phyloP scores from a whole-genome alignment of 495 filamentous ascomycete genomes.

The Penicillium samsonianum region DNA sequence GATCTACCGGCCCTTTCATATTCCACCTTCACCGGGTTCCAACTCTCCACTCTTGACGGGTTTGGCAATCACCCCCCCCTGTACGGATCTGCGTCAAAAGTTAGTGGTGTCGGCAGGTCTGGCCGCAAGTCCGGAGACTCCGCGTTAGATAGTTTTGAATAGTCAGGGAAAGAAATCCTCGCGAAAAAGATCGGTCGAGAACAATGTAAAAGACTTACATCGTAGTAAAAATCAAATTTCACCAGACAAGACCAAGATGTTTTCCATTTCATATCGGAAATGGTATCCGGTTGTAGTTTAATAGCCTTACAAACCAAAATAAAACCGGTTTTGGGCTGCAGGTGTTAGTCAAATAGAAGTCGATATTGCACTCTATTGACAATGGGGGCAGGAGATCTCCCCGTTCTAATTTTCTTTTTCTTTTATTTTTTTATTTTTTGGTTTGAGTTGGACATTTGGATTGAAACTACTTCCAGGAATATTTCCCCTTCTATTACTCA shows the following conservation, averaged over 20 bases:
- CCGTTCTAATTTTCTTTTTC: not conserved
- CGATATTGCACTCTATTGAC: not conserved
- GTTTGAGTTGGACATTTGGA: not conserved
- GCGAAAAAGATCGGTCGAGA: not conserved
- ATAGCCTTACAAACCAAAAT: not conserved
- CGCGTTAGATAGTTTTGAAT: not conserved
- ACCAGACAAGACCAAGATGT: too few relatives aligned
- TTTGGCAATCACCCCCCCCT: constrained; percentile 3
- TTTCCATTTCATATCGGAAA: constrained; percentile 1
- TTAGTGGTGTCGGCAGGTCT: not conserved
- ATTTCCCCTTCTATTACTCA: not conserved
- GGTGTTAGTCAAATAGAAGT: not conserved
- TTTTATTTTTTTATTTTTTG: not conserved
- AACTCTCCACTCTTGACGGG: not conserved
- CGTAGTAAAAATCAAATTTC: too few relatives aligned
- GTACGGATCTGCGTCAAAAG: constrained; percentile 7
- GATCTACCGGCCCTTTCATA: constrained; percentile 13
- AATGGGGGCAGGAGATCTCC: too few relatives aligned
- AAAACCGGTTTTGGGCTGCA: constrained; percentile 9
- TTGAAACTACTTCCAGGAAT: not conserved
- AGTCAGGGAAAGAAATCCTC: not conserved
- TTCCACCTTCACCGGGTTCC: constrained; percentile 4
- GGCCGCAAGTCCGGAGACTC: constrained; percentile 1
- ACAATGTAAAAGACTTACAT: too few relatives aligned
- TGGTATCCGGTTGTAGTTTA: not conserved